phyloP scores from a whole-genome alignment of 1,284 basidiomycete genomes.

The Leccinum fallax region DNA sequence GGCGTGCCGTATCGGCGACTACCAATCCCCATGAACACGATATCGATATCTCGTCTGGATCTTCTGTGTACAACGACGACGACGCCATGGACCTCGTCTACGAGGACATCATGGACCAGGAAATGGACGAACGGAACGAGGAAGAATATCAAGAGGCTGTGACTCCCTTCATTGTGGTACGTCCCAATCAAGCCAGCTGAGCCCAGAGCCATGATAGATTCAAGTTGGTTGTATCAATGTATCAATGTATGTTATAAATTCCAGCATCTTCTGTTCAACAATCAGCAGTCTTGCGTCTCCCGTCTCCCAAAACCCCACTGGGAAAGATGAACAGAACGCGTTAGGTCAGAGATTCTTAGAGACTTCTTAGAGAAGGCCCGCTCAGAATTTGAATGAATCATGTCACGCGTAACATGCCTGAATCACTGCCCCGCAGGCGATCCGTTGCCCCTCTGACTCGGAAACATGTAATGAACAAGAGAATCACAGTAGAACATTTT shows the following conservation, averaged over 20 bases:
- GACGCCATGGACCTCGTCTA: no score
- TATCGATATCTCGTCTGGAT: no score
- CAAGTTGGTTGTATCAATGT: neutral
- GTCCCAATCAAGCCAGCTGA: neutral
- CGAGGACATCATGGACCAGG: no score
- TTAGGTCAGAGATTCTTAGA: neutral
- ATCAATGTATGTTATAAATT: neutral
- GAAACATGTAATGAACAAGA: neutral
- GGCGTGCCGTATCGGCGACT: no score
- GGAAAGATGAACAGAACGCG: neutral
- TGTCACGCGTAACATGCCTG: neutral
- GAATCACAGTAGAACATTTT: constrained; percentile 1
- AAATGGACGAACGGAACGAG: no score
- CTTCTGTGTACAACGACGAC: no score
- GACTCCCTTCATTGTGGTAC: neutral
- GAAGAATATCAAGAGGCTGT: no score
- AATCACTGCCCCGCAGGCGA: constrained; percentile 11
- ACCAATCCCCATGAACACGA: no score
- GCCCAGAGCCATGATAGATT: neutral
- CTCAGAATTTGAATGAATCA: neutral
- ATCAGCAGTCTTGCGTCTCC: neutral
- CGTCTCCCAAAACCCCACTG: neutral
- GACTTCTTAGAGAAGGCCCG: neutral
- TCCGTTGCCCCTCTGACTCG: constrained; percentile 15
- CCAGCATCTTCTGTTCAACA: neutral